A percentile compares a stretch with the other conserved stretches of the same genome.
These are phyloP conservation scores for Ophiostoma sp. DNA, from an alignment of 2,329 filamentous ascomycete genomes.

Conservation along the genomic window DNA sequence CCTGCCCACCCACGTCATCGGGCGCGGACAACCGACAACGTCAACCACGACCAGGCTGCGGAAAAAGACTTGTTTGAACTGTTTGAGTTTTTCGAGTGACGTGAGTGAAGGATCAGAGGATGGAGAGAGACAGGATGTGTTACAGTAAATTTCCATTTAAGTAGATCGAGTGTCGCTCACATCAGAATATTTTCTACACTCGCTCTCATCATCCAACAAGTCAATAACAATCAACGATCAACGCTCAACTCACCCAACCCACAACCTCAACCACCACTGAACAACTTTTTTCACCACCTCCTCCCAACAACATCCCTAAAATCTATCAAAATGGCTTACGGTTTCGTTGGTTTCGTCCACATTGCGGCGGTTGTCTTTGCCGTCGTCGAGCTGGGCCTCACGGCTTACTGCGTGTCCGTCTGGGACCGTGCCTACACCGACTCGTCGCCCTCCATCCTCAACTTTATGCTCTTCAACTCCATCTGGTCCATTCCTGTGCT, in stretches of 20 bases:
- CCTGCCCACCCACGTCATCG: conserved; percentile 18
- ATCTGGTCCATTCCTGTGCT: conserved; percentile 75
- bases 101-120: neutral
- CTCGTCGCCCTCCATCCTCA: conserved; percentile 56
- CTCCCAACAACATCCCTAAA: neutral
- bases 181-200: neutral
- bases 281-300: neutral
- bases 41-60: neutral
- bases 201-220: neutral
- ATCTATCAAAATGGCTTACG: conserved; percentile 49
- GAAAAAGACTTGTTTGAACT: neutral
- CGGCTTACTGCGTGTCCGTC: conserved; percentile 63
- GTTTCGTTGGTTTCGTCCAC: conserved; percentile 63
- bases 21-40: neutral
- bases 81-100: neutral
- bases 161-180: neutral
- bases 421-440: conserved; percentile 42
- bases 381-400: conserved; percentile 73
- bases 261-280: neutral
- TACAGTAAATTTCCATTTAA: conserved; percentile 4
- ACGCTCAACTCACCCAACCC: neutral
- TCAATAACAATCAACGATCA: neutral
- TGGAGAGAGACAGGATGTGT: neutral
- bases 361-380: conserved; percentile 66
- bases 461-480: conserved; percentile 78